Conservation (phyloP, 768 basidiomycete species). For the Lactifluus piperatus region DNA sequence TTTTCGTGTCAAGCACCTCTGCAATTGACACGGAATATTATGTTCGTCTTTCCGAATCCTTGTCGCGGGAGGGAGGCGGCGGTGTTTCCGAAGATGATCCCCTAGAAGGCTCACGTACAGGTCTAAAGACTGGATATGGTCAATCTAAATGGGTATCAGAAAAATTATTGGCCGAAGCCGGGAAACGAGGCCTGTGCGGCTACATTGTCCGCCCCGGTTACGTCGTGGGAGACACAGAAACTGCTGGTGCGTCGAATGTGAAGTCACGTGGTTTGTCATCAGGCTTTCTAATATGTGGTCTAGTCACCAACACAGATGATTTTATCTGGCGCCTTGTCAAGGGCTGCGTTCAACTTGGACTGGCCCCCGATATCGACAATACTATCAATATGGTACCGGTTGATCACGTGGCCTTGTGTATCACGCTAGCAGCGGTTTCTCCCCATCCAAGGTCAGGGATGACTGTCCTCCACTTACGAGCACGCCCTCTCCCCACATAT, state of each 20-base stretch:
- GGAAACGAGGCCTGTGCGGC: conserved; percentile 72
- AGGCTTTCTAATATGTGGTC: background rate
- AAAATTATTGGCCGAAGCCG: conserved; percentile 88
- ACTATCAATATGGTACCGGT: conserved; percentile 98
- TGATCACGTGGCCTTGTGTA: conserved; percentile 85
- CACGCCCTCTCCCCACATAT: conserved; percentile 80
- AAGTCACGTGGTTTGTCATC: background rate
- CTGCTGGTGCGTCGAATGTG: conserved; percentile 55
- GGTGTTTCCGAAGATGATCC: conserved; percentile 86
- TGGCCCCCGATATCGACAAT: conserved; percentile 96
- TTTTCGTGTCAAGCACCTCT: conserved; percentile 96
- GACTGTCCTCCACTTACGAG: conserved; percentile 76
- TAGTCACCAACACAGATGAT: conserved; percentile 95
- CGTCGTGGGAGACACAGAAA: conserved; percentile 84
- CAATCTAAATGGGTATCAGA: conserved; percentile 99
- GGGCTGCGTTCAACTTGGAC: conserved; percentile 96
- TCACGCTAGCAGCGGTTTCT: conserved; percentile 60
- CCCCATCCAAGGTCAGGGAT: conserved; percentile 37
- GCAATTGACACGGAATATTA: conserved; percentile 89
- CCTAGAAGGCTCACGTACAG: conserved; percentile 69
- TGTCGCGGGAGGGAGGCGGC: conserved; percentile 37
- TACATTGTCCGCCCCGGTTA: conserved; percentile 92
- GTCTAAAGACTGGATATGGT: conserved; percentile 87
- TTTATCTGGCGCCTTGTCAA: conserved; percentile 98
- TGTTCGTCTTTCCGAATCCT: conserved; percentile 73